Base-by-base conservation (phyloP, 2,329 filamentous ascomycete genomes). In the Rhinocladiella mackenziei region DNA sequence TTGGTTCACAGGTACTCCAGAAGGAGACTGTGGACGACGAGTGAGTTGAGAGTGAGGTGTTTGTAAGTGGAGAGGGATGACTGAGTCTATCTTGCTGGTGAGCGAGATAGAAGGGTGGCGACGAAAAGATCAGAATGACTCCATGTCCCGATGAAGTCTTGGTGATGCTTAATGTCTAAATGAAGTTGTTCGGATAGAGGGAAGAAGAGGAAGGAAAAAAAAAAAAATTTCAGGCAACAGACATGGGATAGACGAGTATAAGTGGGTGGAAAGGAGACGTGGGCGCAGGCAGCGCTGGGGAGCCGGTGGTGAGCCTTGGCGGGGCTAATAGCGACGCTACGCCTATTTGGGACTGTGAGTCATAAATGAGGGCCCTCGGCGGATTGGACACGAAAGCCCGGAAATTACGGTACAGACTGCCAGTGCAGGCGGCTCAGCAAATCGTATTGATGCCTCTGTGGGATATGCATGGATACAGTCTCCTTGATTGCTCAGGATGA, bases 1-100 rank as follows among this genome's bases (percentile, higher is more conserved):
- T 43, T 50, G 42, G 30, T 48, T 61, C 61, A 62, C 57, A 60
- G 57, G 39, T 47, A 56, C 57, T 60, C 53, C 55, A 46, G 39
- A 39, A 53, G 60, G 58, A 60, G 51, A 51, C 55, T 60, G 57
- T 59, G 57, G 56, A 47, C 49, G 33, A 36, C 39, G 37, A 45
- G 39, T 48, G 47, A 50, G 48, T 48, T 54, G 59, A 60, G 59
- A 56, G 51, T 54, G 25, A 33, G 35, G 34, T 51, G 43, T 39
- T 22, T 48, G 41, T 32, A 30, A 42, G 34, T 35, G 38, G 47
- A 33, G 44, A 31, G 28, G 26, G 11, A 48, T 36, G 31, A 31
- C 35, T 33, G 43, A 39, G 51, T 56, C 51, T 60, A 62, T 63
- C 53, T 55, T 63, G 60, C 55, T 54, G 41, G 50, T 47, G 43